These are phyloP conservation scores for Teratosphaeria viscida DNA, from an alignment of 2,329 filamentous ascomycete species.

Conservation along the genomic window DNA sequence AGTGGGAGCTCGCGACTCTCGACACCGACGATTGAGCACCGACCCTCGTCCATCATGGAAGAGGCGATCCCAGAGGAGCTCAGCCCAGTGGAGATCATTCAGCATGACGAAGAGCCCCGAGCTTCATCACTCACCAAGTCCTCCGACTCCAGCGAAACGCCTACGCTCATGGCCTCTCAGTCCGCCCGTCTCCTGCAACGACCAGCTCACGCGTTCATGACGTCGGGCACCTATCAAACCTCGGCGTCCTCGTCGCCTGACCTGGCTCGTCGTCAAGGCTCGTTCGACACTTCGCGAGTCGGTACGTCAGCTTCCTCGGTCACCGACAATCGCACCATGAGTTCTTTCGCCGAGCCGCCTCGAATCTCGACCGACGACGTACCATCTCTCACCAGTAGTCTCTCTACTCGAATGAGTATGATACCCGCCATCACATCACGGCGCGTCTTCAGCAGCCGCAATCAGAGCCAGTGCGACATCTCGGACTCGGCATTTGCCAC, in stretches of 20 bases:
- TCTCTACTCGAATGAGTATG: slow-evolving; percentile 62
- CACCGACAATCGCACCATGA: slow-evolving; percentile 62
- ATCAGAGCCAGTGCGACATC: slow-evolving; percentile 30
- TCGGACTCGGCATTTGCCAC: slow-evolving; percentile 25
- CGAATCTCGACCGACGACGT: slow-evolving; percentile 64
- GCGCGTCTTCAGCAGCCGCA: slow-evolving; percentile 23
- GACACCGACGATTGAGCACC: slow-evolving; percentile 14
- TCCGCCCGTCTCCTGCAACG: slow-evolving; percentile 30
- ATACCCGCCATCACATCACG: slow-evolving; percentile 42
- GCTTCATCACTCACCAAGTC: slow-evolving; percentile 40
- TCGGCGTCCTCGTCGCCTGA: slow-evolving; percentile 55
- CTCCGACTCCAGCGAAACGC: slow-evolving; percentile 38
- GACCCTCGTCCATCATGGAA: slow-evolving; percentile 22
- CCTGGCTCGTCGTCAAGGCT: slow-evolving; percentile 49
- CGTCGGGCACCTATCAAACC: slow-evolving; percentile 53
- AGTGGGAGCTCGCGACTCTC: slow-evolving; percentile 12
- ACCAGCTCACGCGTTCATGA: slow-evolving; percentile 44
- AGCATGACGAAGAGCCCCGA: slow-evolving; percentile 38
- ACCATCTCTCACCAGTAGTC: slow-evolving; percentile 64
- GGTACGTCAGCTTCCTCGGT: slow-evolving; percentile 65
- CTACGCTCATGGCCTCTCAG: slow-evolving; percentile 24
- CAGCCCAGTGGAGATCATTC: slow-evolving; percentile 34
- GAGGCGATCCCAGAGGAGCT: slow-evolving; percentile 26
- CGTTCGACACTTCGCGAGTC: slow-evolving; percentile 59
- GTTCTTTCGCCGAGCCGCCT: slow-evolving; percentile 58